phyloP scores from a whole-genome alignment of 2,329 filamentous ascomycete species.

The Penicillium sp. region DNA sequence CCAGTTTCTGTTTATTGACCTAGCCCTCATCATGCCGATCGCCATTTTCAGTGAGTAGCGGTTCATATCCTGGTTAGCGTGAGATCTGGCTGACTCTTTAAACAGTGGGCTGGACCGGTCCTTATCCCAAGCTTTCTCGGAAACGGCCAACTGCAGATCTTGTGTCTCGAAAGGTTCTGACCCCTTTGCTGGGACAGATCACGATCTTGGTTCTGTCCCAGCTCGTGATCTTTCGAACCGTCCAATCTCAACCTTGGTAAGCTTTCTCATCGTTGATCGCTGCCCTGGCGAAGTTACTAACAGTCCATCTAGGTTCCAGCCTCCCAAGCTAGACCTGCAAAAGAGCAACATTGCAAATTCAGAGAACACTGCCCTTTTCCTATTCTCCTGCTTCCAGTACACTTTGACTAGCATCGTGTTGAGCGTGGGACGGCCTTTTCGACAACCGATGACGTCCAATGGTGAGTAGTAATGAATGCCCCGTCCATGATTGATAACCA shows the following conservation, averaged over 20 bases:
- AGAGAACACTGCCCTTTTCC: conserved; percentile 86
- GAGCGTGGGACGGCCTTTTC: conserved; percentile 85
- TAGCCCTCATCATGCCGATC: conserved; percentile 87
- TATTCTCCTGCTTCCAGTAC: conserved; percentile 91
- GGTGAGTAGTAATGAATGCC: conserved; percentile 49
- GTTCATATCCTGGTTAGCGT: background rate
- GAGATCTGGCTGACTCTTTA: conserved; percentile 1
- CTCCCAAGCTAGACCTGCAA: conserved; percentile 69
- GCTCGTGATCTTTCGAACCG: conserved; percentile 65
- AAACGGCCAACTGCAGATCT: conserved; percentile 90
- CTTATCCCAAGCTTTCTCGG: conserved; percentile 68
- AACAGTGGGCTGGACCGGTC: conserved; percentile 86
- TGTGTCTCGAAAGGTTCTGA: conserved; percentile 86
- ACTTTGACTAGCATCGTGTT: conserved; percentile 84
- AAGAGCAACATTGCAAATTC: conserved; percentile 86
- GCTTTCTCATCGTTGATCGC: conserved; percentile 12
- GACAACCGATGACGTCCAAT: conserved; percentile 74
- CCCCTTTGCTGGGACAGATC: conserved; percentile 85
- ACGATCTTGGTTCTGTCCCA: conserved; percentile 73
- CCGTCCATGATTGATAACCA: background rate
- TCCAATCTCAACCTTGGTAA: conserved; percentile 75
- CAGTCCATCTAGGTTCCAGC: conserved; percentile 59
- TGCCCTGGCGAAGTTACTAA: conserved; percentile 11
- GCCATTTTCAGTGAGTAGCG: conserved; percentile 74
- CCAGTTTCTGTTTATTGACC: conserved; percentile 87